Conservation (phyloP, 768 basidiomycete genomes). For the Boletus pseudopeckii region DNA sequence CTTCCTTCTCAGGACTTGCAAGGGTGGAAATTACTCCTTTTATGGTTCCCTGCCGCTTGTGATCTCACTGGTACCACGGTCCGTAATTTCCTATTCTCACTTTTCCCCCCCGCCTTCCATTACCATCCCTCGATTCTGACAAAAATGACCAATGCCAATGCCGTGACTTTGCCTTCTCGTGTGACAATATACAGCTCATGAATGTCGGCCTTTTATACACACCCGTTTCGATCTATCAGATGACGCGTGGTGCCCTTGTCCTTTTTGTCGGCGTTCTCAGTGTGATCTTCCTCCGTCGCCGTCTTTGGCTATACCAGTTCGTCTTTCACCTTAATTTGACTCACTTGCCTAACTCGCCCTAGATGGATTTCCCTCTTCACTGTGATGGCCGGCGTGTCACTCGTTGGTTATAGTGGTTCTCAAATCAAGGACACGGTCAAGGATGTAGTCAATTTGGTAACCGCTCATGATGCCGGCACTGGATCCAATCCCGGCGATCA, state of each 20-base stretch:
- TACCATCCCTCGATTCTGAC: slow-evolving; percentile 2
- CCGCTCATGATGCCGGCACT: slow-evolving; percentile 24
- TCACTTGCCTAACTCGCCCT: slow-evolving; percentile 1
- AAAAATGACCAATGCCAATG: slow-evolving; percentile 16
- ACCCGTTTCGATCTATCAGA: slow-evolving; percentile 96
- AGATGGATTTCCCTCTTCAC: slow-evolving; percentile 90
- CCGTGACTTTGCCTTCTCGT: slow-evolving; percentile 9
- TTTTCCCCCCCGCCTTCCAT: slow-evolving; percentile 11
- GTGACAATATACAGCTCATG: slow-evolving; percentile 58
- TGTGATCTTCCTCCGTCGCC: slow-evolving; percentile 85
- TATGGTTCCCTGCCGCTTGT: too few species aligned
- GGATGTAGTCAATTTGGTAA: slow-evolving; percentile 33
- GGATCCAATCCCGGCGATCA: slow-evolving; percentile 48
- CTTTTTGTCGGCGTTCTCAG: slow-evolving; percentile 90
- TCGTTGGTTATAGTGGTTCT: slow-evolving; percentile 89
- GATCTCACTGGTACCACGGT: too few species aligned
- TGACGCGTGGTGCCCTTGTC: slow-evolving; percentile 91
- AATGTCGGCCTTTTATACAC: slow-evolving; percentile 94
- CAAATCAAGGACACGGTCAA: slow-evolving; percentile 74
- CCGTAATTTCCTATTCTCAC: too few species aligned
- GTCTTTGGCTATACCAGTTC: slow-evolving; percentile 85
- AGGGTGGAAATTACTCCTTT: too few species aligned
- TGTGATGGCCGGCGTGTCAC: slow-evolving; percentile 79
- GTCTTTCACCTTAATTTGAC: slow-evolving; percentile 12
- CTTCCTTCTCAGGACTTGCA: too few species aligned